phyloP scores from a whole-genome alignment of 2,329 filamentous ascomycete species.

The Hypoxylon sp. region DNA sequence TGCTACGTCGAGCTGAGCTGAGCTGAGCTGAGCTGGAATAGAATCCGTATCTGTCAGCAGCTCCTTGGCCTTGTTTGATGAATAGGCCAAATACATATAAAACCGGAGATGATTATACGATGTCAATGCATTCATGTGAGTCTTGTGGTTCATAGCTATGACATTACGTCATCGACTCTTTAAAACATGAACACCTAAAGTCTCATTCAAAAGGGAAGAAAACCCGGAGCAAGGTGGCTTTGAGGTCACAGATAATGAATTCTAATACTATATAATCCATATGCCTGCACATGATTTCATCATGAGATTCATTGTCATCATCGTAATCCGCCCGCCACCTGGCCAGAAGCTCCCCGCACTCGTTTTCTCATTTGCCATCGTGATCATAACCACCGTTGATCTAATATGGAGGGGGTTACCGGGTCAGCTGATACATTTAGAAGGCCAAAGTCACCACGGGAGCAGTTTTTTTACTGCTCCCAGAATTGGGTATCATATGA shows the following conservation, averaged over 20 bases:
- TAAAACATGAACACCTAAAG: constrained; percentile 24
- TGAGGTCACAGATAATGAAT: constrained; percentile 14
- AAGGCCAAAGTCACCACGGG: constrained; percentile 32
- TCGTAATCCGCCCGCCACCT: constrained; percentile 40
- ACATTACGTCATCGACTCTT: constrained; percentile 35
- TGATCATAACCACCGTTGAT: constrained; percentile 26
- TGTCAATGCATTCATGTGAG: constrained; percentile 37
- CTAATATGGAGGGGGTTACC: constrained; percentile 12
- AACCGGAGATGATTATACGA: constrained; percentile 13
- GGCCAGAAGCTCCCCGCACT: constrained; percentile 24
- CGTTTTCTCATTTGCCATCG: constrained; percentile 23
- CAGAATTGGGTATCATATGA: background rate
- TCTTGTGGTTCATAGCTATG: constrained; percentile 6
- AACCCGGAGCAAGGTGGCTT: constrained; percentile 8
- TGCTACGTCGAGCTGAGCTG: constrained; percentile 19
- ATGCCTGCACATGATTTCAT: constrained; percentile 39
- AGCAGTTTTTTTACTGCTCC: constrained; percentile 27
- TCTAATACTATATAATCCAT: constrained; percentile 15
- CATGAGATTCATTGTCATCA: constrained; percentile 39
- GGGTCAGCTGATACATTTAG: constrained; percentile 38
- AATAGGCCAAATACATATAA: constrained; percentile 1
- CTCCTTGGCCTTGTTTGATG: constrained; percentile 26
- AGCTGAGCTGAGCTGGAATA: constrained; percentile 11
- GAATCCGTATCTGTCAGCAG: constrained; percentile 16
- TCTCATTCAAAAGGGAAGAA: background rate